These are phyloP conservation scores for Paramecium biaurelia DNA, from an alignment of 73 alveolate species.

Conservation along the genomic window DNA sequence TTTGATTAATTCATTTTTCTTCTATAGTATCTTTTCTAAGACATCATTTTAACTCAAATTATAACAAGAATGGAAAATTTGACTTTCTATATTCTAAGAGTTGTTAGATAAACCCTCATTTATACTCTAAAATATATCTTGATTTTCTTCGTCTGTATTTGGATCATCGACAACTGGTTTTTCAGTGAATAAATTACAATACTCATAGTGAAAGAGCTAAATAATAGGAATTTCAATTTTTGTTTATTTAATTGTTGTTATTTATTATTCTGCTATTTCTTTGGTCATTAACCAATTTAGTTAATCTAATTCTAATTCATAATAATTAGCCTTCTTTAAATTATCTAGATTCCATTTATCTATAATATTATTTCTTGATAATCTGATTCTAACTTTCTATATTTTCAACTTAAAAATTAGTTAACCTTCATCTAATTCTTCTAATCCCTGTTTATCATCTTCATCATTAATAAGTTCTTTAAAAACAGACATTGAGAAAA, in stretches of 20 bases:
- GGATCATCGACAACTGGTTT: background rate
- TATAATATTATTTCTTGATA: background rate
- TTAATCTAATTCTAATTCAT: background rate
- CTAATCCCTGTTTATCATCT: slow-evolving; percentile 23
- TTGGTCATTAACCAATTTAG: background rate
- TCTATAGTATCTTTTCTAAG: background rate
- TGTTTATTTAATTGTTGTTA: background rate
- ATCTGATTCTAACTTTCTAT: background rate
- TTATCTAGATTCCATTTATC: background rate
- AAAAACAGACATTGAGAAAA: background rate
- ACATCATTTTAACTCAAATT: background rate
- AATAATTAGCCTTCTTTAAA: background rate
- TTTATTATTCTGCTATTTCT: background rate
- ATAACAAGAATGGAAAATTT: background rate
- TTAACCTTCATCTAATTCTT: background rate
- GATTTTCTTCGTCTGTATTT: background rate
- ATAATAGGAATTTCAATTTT: background rate
- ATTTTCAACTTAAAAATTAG: background rate
- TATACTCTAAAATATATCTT: background rate
- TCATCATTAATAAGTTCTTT: slow-evolving; percentile 27
- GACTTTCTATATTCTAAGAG: background rate
- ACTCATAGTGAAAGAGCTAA: background rate
- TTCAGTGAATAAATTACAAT: background rate
- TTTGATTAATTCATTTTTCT: background rate
- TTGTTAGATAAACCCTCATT: background rate